These are phyloP conservation scores for Eucalyptus camaldulensis DNA, from an alignment of 345 rosid species.

Conservation along the genomic window DNA sequence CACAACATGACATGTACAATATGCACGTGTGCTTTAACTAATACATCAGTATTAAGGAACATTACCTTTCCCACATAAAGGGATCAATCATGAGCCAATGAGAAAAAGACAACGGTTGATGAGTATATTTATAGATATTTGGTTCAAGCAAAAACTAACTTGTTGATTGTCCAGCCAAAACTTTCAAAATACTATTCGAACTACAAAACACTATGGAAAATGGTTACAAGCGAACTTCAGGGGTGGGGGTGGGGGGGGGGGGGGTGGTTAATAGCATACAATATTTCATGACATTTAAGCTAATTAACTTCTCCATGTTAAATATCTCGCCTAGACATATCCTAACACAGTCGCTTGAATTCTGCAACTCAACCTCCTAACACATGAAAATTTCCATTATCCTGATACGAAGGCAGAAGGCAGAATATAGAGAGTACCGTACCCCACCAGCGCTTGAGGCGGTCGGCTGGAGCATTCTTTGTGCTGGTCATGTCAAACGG, in stretches of 20 bases:
- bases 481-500: conserved; percentile 62
- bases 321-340: too few relatives aligned
- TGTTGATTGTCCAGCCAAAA: neutral
- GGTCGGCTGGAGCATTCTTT: conserved; percentile 60
- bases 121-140: neutral
- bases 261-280: too few relatives aligned
- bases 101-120: neutral
- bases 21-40: neutral
- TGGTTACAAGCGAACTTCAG: neutral
- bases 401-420: neutral
- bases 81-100: neutral
- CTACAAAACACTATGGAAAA: neutral
- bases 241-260: too few relatives aligned
- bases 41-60: neutral
- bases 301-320: too few relatives aligned
- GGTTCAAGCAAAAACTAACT: neutral
- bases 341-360: too few relatives aligned
- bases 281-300: neutral
- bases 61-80: neutral
- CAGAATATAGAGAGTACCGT: neutral
- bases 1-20: neutral
- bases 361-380: neutral
- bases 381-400: neutral
- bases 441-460: conserved; percentile 89
- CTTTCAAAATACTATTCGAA: neutral